Base-by-base conservation (phyloP, 768 basidiomycete species). In the Pisolithus microcarpus region DNA sequence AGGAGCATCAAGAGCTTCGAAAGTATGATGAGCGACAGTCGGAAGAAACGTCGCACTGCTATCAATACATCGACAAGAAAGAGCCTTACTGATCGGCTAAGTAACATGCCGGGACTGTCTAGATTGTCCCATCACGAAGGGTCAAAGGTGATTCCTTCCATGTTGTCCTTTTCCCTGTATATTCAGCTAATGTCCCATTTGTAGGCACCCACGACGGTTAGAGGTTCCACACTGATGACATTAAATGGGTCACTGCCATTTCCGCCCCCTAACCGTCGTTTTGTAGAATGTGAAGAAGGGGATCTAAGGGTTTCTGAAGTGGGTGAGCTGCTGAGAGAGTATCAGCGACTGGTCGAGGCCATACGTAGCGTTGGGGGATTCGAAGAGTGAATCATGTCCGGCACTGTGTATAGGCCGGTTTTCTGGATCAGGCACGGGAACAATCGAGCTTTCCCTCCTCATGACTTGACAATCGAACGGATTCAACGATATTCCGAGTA, bases 1-100 rank as follows among this genome's bases (percentile, higher is more conserved):
- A 74, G 85, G 68, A 91, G 90, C 58, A 87, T 93, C 48, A 72
- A 81, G 56, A 93, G 91, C 63, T 92, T 94, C 60, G 85, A 84
- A 72, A 91, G 80, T 56, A 91, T 91, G 90, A 72, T 91, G 75
- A 82, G 73, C 36, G 26, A 57, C 10, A 50, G 58, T 24, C 65
- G 54, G 50, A 55, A 56, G 47, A 64, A 49, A 52, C 58, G 57
- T 31, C 61, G 57, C 56, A 38, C 21, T 1, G 18, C 42, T 26
- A 8, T 43, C 36, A 61, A 7, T 19, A 26, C 47, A 36, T 52
- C 30, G 70, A 75, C 23, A 38, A 70, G 91, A 50, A 85, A 82
- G 66, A 93, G 82, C 57, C 67, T 97, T 39, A 79, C 86, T 16
- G 92, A 93, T 68, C 75, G 93, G 36, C 66, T 97, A 59, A 87